Evolutionary conservation across 2,329 filamentous ascomycete species (phyloP).

Genomic region (Coleophoma eucalyptorum): DNA sequence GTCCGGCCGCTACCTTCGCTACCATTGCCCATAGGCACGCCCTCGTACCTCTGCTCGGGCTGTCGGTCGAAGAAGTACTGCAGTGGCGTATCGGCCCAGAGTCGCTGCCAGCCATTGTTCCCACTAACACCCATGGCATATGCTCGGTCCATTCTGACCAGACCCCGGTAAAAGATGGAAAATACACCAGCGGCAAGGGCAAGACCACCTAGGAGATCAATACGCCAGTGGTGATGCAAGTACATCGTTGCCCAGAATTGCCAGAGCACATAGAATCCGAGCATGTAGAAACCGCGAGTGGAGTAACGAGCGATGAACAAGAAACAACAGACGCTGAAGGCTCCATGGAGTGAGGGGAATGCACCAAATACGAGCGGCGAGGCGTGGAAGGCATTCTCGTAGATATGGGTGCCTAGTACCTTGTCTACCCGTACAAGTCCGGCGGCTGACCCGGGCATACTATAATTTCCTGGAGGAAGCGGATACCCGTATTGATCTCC

Average conservation of each 20-base stretch:
- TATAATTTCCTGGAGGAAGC: constrained; percentile 84
- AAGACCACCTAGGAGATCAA: constrained; percentile 83
- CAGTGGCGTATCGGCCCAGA: constrained; percentile 18
- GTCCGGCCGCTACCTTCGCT: constrained; percentile 3
- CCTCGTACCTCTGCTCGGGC: constrained; percentile 14
- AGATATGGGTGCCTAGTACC: constrained; percentile 83
- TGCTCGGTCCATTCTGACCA: constrained; percentile 20
- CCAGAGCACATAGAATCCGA: constrained; percentile 71
- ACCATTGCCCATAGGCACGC: constrained; percentile 6
- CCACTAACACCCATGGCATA: constrained; percentile 20
- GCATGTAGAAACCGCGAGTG: constrained; percentile 65
- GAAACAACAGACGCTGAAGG: constrained; percentile 89
- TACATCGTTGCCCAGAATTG: constrained; percentile 99
- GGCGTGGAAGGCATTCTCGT: constrained; percentile 85
- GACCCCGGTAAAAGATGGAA: constrained; percentile 36
- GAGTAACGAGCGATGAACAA: constrained; percentile 53
- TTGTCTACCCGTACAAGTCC: constrained; percentile 84
- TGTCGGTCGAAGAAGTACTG: constrained; percentile 20
- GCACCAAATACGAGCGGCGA: constrained; percentile 90
- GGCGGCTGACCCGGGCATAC: constrained; percentile 82
- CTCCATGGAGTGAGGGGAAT: constrained; percentile 90
- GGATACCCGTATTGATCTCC: constrained; percentile 76
- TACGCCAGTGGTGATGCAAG: constrained; percentile 89
- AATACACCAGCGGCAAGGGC: constrained; percentile 73
- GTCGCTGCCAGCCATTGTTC: constrained; percentile 22